Evolutionary conservation across 441 rosid genomes (phyloP), one percentile per base, ranked within the genome.

Genomic region (Populus trichocarpa): DNA sequence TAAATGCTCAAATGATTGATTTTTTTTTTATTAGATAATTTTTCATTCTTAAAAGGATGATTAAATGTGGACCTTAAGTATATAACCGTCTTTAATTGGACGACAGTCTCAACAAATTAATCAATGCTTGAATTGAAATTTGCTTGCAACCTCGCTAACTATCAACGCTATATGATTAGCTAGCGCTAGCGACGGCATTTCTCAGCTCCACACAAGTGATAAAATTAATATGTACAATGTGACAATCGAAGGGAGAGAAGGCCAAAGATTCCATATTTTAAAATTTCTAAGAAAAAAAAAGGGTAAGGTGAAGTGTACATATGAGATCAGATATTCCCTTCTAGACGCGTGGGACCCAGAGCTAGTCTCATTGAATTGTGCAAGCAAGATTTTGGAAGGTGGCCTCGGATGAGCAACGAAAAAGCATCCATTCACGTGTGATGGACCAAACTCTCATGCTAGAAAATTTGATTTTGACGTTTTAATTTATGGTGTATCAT

Each of bases 361-460:
- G 32, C 30, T 11, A 66, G 73, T 1, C 33, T 33, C n/a, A 10
- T 6, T 4, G 2, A 63, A 12, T 33, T 38, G 46, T 42, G 25
- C 57, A 72, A 70, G 75, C 64, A 79, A 79, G 30, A 28, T 12
- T 32, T 35, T 65, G 25, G 72, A 74, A 77, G 5, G 50, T 73
- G 53, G 69, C 69, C 30, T 13, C 1, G 11, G 6, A 71, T 8
- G 23, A 28, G 64, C 26, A 12, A 18, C 7, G 46, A 2, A 9
- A 38, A 33, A 22, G 12, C 13, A 30, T 32, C 30, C n/a, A 23
- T n/a, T n/a, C n/a, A 57, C 23, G 2, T 20, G 64, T 38, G 30
- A 69, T 69, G 50, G 71, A 22, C 23, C 42, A 18, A 20, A 33
- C 36, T 33, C 36, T 33, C 36, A 33, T 33, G 36, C 25, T n/a